Evolutionary conservation across 139 green algal genomes (phyloP), one percentile per base, ranked within the genome.

Genomic region (Haematococcus sp.): DNA sequence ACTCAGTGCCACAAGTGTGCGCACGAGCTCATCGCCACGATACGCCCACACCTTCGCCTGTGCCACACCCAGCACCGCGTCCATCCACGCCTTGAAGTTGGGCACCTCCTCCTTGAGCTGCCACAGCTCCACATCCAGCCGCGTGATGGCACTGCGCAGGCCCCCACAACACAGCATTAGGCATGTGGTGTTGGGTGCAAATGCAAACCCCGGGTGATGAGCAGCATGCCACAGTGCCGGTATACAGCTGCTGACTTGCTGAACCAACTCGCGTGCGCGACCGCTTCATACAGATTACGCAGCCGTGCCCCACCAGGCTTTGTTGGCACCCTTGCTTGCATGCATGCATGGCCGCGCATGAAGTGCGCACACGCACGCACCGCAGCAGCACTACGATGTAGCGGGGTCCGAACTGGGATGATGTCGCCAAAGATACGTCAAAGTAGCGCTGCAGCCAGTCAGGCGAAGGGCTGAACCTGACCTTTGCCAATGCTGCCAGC

Each of bases 361-460:
- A n/a, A n/a, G n/a, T n/a, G n/a, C n/a, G n/a, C n/a, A n/a, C n/a
- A 19, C 20, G 55, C 27, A 25, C 58, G 58, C 33, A 73, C 46
- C 66, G 40, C 20, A 63, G 46, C 46, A 63, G 46, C 27, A 73
- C 16, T 4, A 5, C 32, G 25, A 63, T 28, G 49, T 49, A 63
- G 27, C 46, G 27, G 16, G 66, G 66, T 1, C 66, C 66, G 25
- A 23, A 63, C 22, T 30, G 35, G 44, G 46, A 11, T 2, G 59
- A 15, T 17, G 17, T 33, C 25, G 66, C 3, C 25, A 49, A 11
- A 20, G 66, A 63, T 35, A 70, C 61, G 13, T n/a, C 58, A 4
- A 83, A 74, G 60, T 71, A 77, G 34, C 34, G 58, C 13, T 56
- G 33, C 16, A 80, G 67, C 78, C 78, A 83, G 34, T 77, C 67